phyloP scores from a whole-genome alignment of 1,284 basidiomycete species.

The Cystobasidium slooffiae region DNA sequence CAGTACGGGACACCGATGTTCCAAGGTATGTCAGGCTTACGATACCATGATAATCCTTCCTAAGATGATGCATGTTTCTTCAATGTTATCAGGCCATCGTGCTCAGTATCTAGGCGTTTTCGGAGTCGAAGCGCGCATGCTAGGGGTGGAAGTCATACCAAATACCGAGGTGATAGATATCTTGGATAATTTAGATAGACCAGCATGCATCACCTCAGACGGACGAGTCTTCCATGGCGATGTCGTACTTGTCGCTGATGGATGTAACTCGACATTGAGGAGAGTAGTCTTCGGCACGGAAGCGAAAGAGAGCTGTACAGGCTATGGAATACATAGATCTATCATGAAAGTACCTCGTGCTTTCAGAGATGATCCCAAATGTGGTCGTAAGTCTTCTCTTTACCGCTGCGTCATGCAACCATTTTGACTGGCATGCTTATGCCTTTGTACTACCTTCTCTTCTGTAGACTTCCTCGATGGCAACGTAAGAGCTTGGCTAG shows the following conservation, averaged over 20 bases:
- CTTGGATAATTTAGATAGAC: conserved; percentile 29
- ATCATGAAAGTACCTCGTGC: conserved; percentile 22
- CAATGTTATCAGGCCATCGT: conserved; percentile 45
- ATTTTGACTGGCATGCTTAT: not conserved
- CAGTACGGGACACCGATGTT: conserved; percentile 22
- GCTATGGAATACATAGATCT: conserved; percentile 21
- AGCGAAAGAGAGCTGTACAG: conserved; percentile 18
- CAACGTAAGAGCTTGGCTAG: conserved; percentile 24
- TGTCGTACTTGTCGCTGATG: conserved; percentile 27
- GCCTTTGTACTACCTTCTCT: not conserved
- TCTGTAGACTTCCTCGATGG: conserved; percentile 23
- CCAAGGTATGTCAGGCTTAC: conserved; percentile 16
- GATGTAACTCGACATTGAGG: conserved; percentile 16
- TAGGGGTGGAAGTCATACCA: conserved; percentile 34
- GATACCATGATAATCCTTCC: not conserved
- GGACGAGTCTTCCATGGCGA: conserved; percentile 18
- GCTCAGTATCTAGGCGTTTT: conserved; percentile 46
- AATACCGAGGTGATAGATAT: conserved; percentile 25
- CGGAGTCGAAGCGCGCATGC: conserved; percentile 46
- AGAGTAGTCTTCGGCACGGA: conserved; percentile 9
- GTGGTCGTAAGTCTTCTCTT: conserved; percentile 1
- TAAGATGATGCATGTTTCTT: not conserved
- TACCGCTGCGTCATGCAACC: not conserved
- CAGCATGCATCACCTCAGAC: conserved; percentile 29
- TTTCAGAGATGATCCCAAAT: conserved; percentile 25